Conservation (phyloP, 352 stramenopile genomes). For the Blastocystis sp. region DNA sequence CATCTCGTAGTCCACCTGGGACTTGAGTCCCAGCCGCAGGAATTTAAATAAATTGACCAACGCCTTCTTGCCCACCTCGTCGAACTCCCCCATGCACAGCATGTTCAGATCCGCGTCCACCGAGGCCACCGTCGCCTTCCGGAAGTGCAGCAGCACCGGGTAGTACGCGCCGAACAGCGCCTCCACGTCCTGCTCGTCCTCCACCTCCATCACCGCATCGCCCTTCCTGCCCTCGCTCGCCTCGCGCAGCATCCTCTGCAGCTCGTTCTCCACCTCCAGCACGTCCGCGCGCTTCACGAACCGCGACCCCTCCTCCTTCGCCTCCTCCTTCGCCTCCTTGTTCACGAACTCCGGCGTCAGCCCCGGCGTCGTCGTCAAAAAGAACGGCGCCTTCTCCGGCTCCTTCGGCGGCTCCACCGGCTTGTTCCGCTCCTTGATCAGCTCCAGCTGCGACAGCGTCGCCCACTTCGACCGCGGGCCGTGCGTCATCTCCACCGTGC, state of each 20-base stretch:
- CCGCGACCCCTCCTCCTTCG: not conserved
- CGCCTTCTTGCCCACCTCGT: conserved; percentile 20
- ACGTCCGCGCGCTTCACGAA: conserved; percentile 32
- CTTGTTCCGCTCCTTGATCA: conserved; percentile 93
- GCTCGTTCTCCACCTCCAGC: conserved; percentile 6
- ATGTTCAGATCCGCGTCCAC: conserved; percentile 44
- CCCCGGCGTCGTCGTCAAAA: conserved; percentile 82
- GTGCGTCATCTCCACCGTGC: conserved; percentile 79
- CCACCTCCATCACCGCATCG: not conserved
- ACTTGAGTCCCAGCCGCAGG: conserved; percentile 9
- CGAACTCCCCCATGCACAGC: conserved; percentile 62
- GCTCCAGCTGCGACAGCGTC: conserved; percentile 81
- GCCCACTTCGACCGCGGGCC: conserved; percentile 83
- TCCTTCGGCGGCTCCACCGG: conserved; percentile 88
- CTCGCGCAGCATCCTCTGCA: conserved; percentile 13
- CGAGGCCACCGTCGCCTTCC: not conserved
- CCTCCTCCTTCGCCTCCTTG: not conserved
- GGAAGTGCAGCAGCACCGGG: conserved; percentile 35
- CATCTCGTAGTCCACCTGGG: conserved; percentile 65
- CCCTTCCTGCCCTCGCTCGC: not conserved
- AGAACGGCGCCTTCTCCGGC: conserved; percentile 84
- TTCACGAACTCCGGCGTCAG: conserved; percentile 41
- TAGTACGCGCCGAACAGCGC: conserved; percentile 23
- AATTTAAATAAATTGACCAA: conserved; percentile 44
- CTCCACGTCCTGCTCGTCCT: conserved; percentile 51